A percentile compares a stretch with the other conserved stretches of the same genome.
These are phyloP conservation scores for Priceomyces haplophilus DNA, from an alignment of 805 yeast genomes.

Conservation along the genomic window DNA sequence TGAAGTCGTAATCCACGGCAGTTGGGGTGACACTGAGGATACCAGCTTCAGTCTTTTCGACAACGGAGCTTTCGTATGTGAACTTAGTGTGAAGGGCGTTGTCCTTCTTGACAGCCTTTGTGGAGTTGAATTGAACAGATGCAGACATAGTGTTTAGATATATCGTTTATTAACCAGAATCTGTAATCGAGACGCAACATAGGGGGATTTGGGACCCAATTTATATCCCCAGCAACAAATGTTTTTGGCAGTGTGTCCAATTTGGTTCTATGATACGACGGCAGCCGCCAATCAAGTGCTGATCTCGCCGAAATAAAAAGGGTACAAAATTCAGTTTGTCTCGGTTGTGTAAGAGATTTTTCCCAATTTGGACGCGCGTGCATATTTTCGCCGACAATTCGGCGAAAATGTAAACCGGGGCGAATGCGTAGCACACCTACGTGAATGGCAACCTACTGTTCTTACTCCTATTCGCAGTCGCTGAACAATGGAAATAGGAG, in stretches of 20 bases:
- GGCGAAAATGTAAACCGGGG: slow-evolving; percentile 16
- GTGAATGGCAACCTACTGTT: neutral
- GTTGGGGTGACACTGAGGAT: slow-evolving; percentile 66
- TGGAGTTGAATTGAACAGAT: slow-evolving; percentile 45
- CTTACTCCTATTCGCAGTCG: neutral
- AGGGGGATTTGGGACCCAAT: neutral
- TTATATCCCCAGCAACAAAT: neutral
- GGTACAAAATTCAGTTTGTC: neutral
- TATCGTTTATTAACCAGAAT: neutral
- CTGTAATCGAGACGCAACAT: neutral
- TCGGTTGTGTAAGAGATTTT: neutral
- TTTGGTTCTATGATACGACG: neutral
- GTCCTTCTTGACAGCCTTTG: slow-evolving; percentile 49
- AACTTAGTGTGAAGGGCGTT: slow-evolving; percentile 58
- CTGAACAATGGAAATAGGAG: no score
- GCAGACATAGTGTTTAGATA: neutral
- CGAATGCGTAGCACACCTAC: no score
- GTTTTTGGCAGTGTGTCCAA: neutral
- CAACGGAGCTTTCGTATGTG: slow-evolving; percentile 73
- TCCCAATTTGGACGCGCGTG: slow-evolving; percentile 4
- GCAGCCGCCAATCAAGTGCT: slow-evolving; percentile 3
- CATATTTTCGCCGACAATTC: slow-evolving; percentile 23
- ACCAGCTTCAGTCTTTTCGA: slow-evolving; percentile 51
- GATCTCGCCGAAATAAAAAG: slow-evolving; percentile 3
- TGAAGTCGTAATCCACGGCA: slow-evolving; percentile 73